These are phyloP conservation scores for Solanum appendiculatum DNA, from an alignment of 257 asterid genomes.

Conservation along the genomic window DNA sequence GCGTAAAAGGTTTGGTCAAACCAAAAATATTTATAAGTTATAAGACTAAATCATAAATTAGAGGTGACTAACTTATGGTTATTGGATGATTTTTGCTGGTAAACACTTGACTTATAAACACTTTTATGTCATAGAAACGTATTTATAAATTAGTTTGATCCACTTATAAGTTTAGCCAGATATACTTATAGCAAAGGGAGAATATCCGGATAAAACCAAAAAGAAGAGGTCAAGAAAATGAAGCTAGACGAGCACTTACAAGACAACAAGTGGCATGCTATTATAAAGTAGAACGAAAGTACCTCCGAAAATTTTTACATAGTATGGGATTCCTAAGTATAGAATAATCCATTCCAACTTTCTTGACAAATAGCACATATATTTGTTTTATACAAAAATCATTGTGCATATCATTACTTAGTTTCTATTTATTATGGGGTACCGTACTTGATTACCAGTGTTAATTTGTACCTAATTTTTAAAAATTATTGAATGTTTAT, in stretches of 20 bases:
- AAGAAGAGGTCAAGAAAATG: too few relatives aligned
- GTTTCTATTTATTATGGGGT: too few relatives aligned
- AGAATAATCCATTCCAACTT: neutral
- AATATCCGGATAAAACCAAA: too few relatives aligned
- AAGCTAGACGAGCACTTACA: too few relatives aligned
- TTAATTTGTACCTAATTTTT: neutral
- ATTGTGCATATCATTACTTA: neutral
- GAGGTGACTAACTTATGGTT: neutral
- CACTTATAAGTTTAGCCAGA: neutral
- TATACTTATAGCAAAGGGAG: neutral
- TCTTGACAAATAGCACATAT: neutral
- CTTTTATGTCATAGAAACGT: neutral
- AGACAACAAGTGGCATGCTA: too few relatives aligned
- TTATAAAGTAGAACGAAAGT: too few relatives aligned
- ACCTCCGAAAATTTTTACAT: too few relatives aligned
- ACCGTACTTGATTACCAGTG: neutral
- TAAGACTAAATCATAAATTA: too few relatives aligned
- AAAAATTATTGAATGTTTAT: too few relatives aligned
- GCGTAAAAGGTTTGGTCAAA: neutral
- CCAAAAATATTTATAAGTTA: neutral
- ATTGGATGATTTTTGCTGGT: neutral
- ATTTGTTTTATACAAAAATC: too few relatives aligned
- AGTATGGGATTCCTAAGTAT: too few relatives aligned
- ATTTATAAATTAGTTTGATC: neutral
- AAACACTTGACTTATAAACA: neutral